These are phyloP conservation scores for Phytopythium mirpurense DNA, from an alignment of 352 stramenopile species.

Conservation along the genomic window DNA sequence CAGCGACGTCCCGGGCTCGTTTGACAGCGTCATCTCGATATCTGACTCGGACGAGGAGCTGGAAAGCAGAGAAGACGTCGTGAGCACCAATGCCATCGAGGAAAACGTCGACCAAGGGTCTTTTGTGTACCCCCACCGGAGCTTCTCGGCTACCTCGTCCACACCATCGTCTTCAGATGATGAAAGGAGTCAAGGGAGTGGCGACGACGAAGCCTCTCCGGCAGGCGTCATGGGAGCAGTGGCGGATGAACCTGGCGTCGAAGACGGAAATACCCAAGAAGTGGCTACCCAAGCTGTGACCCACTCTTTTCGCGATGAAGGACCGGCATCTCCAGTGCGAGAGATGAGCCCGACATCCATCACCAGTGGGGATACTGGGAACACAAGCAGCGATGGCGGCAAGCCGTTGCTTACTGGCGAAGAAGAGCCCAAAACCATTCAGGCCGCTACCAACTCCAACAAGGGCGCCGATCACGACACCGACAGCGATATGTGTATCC, in stretches of 20 bases:
- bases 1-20: neutral
- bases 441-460: neutral
- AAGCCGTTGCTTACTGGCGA: neutral
- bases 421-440: too few relatives aligned
- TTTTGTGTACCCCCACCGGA: neutral
- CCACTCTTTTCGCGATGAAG: neutral
- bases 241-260: neutral
- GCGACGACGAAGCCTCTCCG: neutral
- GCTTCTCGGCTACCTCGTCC: neutral
- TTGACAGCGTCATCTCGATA: conserved; percentile 1
- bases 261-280: neutral
- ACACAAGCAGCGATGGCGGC: neutral
- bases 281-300: neutral
- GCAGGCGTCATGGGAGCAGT: neutral
- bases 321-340: neutral
- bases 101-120: neutral
- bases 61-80: neutral
- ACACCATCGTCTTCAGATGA: neutral
- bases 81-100: neutral
- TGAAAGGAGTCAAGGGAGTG: neutral
- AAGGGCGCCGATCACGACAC: neutral
- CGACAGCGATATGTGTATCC: neutral
- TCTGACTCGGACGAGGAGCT: neutral
- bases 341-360: neutral
- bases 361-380: neutral